Base-by-base conservation (phyloP, 768 basidiomycete species). In the Ephemerocybe angulata region DNA sequence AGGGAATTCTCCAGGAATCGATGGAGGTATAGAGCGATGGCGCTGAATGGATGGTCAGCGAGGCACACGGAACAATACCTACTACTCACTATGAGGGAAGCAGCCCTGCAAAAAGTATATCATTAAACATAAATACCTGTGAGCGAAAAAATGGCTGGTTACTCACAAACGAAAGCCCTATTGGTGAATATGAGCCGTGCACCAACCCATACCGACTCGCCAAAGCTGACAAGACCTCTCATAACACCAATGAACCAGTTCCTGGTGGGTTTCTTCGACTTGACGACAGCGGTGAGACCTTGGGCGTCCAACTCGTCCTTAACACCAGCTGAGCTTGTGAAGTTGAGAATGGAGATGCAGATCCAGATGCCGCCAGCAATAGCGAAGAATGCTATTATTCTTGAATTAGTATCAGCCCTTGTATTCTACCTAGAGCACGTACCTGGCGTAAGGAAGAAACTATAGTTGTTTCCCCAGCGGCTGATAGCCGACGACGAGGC, bases 381-480 rank as follows among this genome's bases (percentile, higher is more conserved):
- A 22, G 57, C 54, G 49, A 70, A 70, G 54, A 70, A 70, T 4
- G 69, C 68, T 62, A 35, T 3, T 35, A 44, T 21, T 25, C 21
- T 44, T 22, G 22, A n/a, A n/a, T n/a, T n/a, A n/a, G n/a, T n/a
- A n/a, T n/a, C n/a, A n/a, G n/a, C n/a, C n/a, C n/a, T n/a, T n/a
- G n/a, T n/a, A n/a, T n/a, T n/a, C 19, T 22, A 42, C 17, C 11
- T 22, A 19, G 21, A 24, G 15, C 17, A 46, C 56, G 25, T 51
- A 58, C 61, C 50, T 25, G 69, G 67, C 1, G 64, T 66, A 33
- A 70, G 53, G 57, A 71, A 68, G 56, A 70, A 71, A 54, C 66
- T 67, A 53, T 70, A 70, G 58, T 71, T 70, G 54, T 70, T 68
- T 17, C 69, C 69, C 35, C 64, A 69, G 17, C 64, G 61, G 29